These are phyloP conservation scores for Pythium phragmitis DNA, from an alignment of 352 stramenopile genomes.

Conservation along the genomic window DNA sequence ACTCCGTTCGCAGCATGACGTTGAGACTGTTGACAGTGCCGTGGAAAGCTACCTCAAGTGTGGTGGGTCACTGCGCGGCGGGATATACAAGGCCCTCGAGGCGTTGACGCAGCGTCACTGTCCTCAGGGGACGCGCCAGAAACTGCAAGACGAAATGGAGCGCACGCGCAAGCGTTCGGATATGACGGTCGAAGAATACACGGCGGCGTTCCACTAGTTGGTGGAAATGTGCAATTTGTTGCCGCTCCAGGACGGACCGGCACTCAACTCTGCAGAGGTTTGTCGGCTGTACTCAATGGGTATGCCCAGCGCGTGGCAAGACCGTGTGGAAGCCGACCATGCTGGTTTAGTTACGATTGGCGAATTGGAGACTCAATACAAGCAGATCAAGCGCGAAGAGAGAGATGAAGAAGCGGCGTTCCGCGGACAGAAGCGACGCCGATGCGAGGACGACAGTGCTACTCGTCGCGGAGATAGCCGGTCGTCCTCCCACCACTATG, in stretches of 20 bases:
- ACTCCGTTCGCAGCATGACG: not conserved
- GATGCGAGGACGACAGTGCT: not conserved
- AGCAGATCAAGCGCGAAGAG: not conserved
- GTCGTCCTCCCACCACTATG: not conserved
- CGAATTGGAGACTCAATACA: not conserved
- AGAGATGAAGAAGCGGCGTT: not conserved
- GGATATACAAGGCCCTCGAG: slow-evolving; percentile 1
- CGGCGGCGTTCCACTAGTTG: not conserved
- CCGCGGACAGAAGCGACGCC: not conserved
- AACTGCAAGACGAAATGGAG: slow-evolving; percentile 4
- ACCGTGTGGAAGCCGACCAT: not conserved
- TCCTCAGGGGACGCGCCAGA: not conserved
- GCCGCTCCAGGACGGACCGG: not conserved
- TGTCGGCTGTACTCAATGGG: not conserved
- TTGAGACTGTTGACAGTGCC: not conserved
- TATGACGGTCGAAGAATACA: slow-evolving; percentile 1
- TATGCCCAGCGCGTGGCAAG: slow-evolving; percentile 4
- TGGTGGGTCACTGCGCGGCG: not conserved
- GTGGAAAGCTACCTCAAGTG: not conserved
- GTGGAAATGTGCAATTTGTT: slow-evolving; percentile 1
- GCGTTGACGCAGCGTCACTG: not conserved
- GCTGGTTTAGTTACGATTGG: not conserved
- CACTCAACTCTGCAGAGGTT: not conserved
- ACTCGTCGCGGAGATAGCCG: not conserved
- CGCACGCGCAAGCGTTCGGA: not conserved